Conservation (phyloP, 768 basidiomycete species). For the Rhodotorula kratochvilovae region DNA sequence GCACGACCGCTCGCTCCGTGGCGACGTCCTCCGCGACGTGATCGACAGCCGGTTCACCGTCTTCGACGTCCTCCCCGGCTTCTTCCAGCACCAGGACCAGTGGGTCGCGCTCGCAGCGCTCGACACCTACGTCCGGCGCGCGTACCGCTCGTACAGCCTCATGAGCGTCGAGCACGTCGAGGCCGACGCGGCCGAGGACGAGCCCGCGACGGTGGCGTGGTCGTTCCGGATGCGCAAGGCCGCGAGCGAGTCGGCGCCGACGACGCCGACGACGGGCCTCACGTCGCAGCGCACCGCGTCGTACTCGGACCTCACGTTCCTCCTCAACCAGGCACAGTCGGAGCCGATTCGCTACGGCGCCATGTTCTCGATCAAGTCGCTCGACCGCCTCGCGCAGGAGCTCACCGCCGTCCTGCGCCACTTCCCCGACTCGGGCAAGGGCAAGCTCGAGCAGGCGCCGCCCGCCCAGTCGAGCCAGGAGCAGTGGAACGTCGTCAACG, state of each 20-base stretch:
- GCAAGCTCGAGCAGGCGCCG: conserved; percentile 29
- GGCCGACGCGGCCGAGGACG: conserved; percentile 76
- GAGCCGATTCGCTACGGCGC: conserved; percentile 88
- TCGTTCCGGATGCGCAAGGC: conserved; percentile 86
- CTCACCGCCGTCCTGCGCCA: conserved; percentile 45
- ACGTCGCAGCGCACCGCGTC: conserved; percentile 65
- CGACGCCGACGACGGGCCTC: conserved; percentile 59
- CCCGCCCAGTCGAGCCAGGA: conserved; percentile 52
- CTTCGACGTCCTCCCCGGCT: conserved; percentile 91
- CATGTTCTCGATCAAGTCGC: conserved; percentile 80
- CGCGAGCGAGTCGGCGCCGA: conserved; percentile 67
- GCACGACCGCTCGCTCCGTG: conserved; percentile 66
- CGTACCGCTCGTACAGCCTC: conserved; percentile 87
- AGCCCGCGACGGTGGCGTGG: conserved; percentile 74
- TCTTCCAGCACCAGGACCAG: conserved; percentile 82
- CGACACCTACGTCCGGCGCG: conserved; percentile 91
- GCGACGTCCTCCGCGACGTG: conserved; percentile 82
- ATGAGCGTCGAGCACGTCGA: conserved; percentile 92
- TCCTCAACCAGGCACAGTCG: conserved; percentile 76
- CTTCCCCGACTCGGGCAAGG: conserved; percentile 75
- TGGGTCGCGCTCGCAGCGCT: conserved; percentile 85
- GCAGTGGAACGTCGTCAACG: conserved; percentile 87
- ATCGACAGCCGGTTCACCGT: conserved; percentile 95
- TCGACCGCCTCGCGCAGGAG: conserved; percentile 34
- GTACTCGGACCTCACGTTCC: conserved; percentile 90